phyloP scores from a whole-genome alignment of 108 stramenopile species.

The Stephanodiscus minutulus region DNA sequence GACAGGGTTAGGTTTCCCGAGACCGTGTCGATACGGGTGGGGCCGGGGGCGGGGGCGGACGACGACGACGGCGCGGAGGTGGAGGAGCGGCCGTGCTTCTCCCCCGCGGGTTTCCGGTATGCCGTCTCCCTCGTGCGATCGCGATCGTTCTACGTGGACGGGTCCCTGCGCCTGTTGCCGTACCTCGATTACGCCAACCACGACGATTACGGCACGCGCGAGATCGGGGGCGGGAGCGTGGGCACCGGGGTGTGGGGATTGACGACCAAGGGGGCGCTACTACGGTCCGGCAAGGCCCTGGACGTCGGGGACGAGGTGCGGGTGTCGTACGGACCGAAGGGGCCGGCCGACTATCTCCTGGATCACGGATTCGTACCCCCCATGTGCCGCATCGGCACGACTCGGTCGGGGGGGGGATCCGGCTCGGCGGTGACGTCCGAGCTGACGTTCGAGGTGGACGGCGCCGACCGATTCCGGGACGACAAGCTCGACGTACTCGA shows the following conservation, averaged over 20 bases:
- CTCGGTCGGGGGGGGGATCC: neutral
- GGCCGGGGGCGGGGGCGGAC: neutral
- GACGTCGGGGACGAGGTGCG: conserved; percentile 69
- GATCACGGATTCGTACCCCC: conserved; percentile 89
- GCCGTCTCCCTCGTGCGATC: conserved; percentile 80
- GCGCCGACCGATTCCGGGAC: conserved; percentile 82
- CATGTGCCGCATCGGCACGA: conserved; percentile 31
- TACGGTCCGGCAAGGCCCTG: conserved; percentile 49
- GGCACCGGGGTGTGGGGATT: conserved; percentile 62
- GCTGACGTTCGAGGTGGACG: conserved; percentile 74
- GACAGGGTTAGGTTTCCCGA: conserved; percentile 67
- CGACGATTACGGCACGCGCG: conserved; percentile 57
- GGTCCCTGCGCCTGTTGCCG: conserved; percentile 76
- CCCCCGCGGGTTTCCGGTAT: conserved; percentile 73
- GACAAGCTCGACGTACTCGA: conserved; percentile 89
- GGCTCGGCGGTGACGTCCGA: conserved; percentile 62
- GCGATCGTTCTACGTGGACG: conserved; percentile 87
- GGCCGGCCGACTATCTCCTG: conserved; percentile 87
- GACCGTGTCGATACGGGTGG: conserved; percentile 35
- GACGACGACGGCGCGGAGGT: neutral
- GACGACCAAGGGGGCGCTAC: conserved; percentile 67
- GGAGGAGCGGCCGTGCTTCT: conserved; percentile 69
- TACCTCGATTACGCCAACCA: conserved; percentile 88
- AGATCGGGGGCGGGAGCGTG: conserved; percentile 64
- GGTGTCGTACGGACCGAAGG: conserved; percentile 89